Evolutionary conservation across 768 basidiomycete genomes (phyloP), one percentile per base, ranked within the genome.

Genomic region (Rhodotorula kratochvilovae): DNA sequence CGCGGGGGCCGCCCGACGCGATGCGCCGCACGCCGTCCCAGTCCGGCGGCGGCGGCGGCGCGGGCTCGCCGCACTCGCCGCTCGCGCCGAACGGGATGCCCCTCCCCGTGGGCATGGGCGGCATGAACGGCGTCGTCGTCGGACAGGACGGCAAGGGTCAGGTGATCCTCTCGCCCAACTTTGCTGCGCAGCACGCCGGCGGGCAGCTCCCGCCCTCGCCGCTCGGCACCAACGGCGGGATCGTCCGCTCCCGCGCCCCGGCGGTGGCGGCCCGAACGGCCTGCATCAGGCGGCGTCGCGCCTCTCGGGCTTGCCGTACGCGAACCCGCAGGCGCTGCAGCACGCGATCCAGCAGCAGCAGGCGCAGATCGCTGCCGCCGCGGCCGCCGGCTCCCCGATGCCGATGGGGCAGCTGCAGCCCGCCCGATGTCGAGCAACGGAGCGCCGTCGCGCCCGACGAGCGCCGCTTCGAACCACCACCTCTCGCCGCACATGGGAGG

Each of bases 181-280:
- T 33, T 50, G 48, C 48, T 19, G 27, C 45, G 35, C 48, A 27
- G 6, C 53, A 55, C 10, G 53, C 31, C 3, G 43, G n/a, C 39
- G 8, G 13, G 39, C 55, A 56, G 56, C 29, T 55, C 15, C 64
- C 43, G 21, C 29, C 25, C 42, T 53, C 70, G 35, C 55, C 29
- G 46, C 13, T 55, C 60, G 43, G 62, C 45, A n/a, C 39, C 42
- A 63, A 58, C 45, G 71, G 71, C 35, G 71, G 71, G 29, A 35
- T 72, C 16, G n/a, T n/a, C 39, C 66, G 3, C 66, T 71, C 27
- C 65, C 70, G 45, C 64, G 43, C 33, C 56, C 19, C 19, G 61
- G 61, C 55, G 73, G 73, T 12, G 61, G 61, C 55, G 73, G 73
- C 29, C 66, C 66, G 19, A 68, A 68, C 60, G 60, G 67, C 29